Base-by-base conservation (phyloP, 2,329 filamentous ascomycete genomes). In the Arthrobotrys conoides region DNA sequence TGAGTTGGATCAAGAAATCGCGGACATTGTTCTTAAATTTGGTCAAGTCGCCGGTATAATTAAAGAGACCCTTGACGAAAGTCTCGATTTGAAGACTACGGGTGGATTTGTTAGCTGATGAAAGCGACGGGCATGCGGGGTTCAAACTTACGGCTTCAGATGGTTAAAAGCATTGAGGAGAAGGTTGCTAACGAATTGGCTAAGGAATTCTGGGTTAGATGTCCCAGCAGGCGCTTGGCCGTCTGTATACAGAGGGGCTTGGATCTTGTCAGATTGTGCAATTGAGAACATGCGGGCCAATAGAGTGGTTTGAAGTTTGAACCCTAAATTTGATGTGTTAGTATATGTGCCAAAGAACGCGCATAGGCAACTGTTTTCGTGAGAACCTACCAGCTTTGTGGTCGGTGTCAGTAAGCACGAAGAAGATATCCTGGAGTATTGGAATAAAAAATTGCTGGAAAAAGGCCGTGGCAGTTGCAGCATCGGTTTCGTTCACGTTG, bases 361-460 rank as follows among this genome's bases (percentile, higher is more conserved):
- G 24, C 12, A 48, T 18, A 36, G 5, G 27, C 1, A 36, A 9
- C 6, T 38, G 18, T 30, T 24, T 6, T 49, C 14, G 41, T 10
- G 18, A n/a, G 27, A 14, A 66, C 75, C 10, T 64, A 78, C 75
- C 75, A 44, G 96, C 96, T 87, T 99, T 99, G 88, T 99, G 96
- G 82, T 99, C 96, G 78, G 92, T 95, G 83, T 99, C 96, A 0
- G 96, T 98, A 65, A 99, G 89, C 49, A 99, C 96, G 83, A 97
- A 99, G 88, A 99, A 97, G 14, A 99, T 94, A 83, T 99, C 96
- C 85, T 99, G 96, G 64, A 99, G 87, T 81, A 99, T 98, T 0
- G 93, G 91, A 68, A 97, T 91, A 85, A 96, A 99, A 87, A 98
- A 99, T 84, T 94, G 94, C 85, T 96, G 94, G 90, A 99, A 99